Evolutionary conservation across 2,329 filamentous ascomycete species (phyloP), one percentile per base, ranked within the genome.

Genomic region (Rugonectria rugulosa): DNA sequence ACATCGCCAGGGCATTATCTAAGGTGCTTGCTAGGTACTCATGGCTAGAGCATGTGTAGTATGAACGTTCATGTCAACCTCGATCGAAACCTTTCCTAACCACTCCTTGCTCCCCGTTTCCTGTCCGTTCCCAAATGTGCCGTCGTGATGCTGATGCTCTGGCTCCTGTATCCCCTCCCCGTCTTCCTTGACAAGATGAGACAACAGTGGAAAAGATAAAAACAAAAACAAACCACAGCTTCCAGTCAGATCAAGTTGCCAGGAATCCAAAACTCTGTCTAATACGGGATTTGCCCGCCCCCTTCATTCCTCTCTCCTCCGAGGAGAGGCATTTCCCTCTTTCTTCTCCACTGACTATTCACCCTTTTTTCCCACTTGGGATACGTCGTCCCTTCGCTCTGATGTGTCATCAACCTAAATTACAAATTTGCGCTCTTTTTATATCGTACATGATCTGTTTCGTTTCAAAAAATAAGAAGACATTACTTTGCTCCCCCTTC

Each of bases 391-490:
- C 49, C 41, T 38, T 42, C 24, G 44, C 34, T 42, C 32, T n/a
- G 32, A 47, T 55, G 31, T 36, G 50, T 60, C 47, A 45, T 61
- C 55, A 52, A 58, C 57, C 55, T 60, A 63, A 51, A 66, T 68
- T 68, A 67, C 63, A 62, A 64, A 47, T 14, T 38, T 41, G 57
- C 56, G 43, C 6, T 49, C n/a, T n/a, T n/a, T n/a, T 51, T 68
- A 68, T 68, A 67, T 67, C 63, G 60, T 68, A 68, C 63, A 68
- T 57, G 49, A 48, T 51, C 45, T 37, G 19, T 11, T 21, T 23
- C 26, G 29, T 56, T 27, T 17, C 26, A 37, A 19, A 11, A 11
- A 17, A 21, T 34, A 12, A 34, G 23, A 32, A 32, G 32, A 38
- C 34, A 14, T 27, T n/a, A n/a, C 21, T 26, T 41, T 21, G 19